Base-by-base conservation (phyloP, 306 rosid genomes). In the Sindora glabra region DNA sequence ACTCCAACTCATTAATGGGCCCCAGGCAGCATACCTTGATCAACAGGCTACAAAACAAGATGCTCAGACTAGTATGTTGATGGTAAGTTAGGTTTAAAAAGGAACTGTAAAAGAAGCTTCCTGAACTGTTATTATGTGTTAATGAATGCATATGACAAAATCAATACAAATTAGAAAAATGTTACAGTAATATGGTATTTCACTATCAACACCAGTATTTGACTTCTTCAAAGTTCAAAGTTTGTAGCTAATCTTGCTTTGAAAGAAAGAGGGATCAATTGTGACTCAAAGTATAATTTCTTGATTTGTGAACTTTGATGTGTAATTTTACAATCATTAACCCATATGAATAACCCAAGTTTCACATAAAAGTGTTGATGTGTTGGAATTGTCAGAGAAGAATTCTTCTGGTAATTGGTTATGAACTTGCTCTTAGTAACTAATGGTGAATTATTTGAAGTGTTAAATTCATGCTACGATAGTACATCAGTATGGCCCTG, bases 11-110 rank as follows among this genome's bases (percentile, higher is more conserved):
- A 53, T 64, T 62, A 49, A 51, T 72, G 60, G 55, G 74, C 53
- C 83, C 27, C 72, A 92, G 98, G 96, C 96, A 65, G 90, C 86
- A 16, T 92, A 85, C 73, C 83, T 88, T 27, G 83, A 80, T 25
- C 66, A 78, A 58, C 86, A 83, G 59, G 65, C 69, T 10, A 51
- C 4, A 48, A 48, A 62, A 64, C 74, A 74, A 67, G 67, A 57
- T 65, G 69, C 54, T 65, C 71, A 55, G 48, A 69, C 69, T 67
- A 49, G 38, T 13, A 83, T 92, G 96, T 82, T 92, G 80, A 79
- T 80, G 95, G 98, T 92, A 81, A 87, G 90, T 69, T 55, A 49
- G 27, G 29, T 60, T 45, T 39, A 51, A 53, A 56, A 32, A 50
- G 53, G 50, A 56, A 26, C 56, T 41, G 51, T 64, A 36, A 23